A percentile compares a stretch with the other conserved stretches of the same genome.
Conservation (phyloP, 768 basidiomycete species). For the Boletus rufocinnamomeus region DNA sequence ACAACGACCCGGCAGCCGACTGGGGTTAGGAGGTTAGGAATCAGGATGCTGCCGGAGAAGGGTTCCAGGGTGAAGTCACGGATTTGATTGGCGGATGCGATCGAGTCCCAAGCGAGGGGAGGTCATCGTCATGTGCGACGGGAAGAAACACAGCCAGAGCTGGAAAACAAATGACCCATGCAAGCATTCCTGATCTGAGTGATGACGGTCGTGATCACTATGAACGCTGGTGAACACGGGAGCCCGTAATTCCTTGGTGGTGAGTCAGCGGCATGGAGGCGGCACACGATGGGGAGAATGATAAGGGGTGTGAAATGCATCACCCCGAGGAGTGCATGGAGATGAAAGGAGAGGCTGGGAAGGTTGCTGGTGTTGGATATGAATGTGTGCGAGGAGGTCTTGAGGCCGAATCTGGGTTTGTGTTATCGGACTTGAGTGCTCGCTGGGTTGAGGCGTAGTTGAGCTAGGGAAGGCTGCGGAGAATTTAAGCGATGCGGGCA, state of each 20-base stretch:
- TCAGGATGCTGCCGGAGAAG: slow-evolving; percentile 20
- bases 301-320: slow-evolving; percentile 16
- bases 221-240: slow-evolving; percentile 14
- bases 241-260: slow-evolving; percentile 19
- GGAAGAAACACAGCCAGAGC: slow-evolving; percentile 4
- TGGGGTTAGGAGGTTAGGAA: slow-evolving; percentile 1
- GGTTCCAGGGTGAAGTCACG: not conserved
- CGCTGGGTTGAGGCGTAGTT: slow-evolving; percentile 10
- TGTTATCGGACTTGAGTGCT: not conserved
- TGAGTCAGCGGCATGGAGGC: slow-evolving; percentile 13
- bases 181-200: slow-evolving; percentile 17
- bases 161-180: not conserved
- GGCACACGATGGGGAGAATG: slow-evolving; percentile 1
- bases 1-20: slow-evolving; percentile 14
- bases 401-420: not conserved
- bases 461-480: slow-evolving; percentile 23
- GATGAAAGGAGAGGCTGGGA: slow-evolving; percentile 12
- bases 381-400: slow-evolving; percentile 1
- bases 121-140: slow-evolving; percentile 1
- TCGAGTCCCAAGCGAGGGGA: not conserved
- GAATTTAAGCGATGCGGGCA: slow-evolving; percentile 13
- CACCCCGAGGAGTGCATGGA: slow-evolving; percentile 28
- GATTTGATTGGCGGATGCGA: not conserved
- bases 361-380: not conserved
- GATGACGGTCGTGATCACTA: slow-evolving; percentile 8